Conservation (phyloP, 2,329 filamentous ascomycete species). For the Incumbomyces delicatus region DNA sequence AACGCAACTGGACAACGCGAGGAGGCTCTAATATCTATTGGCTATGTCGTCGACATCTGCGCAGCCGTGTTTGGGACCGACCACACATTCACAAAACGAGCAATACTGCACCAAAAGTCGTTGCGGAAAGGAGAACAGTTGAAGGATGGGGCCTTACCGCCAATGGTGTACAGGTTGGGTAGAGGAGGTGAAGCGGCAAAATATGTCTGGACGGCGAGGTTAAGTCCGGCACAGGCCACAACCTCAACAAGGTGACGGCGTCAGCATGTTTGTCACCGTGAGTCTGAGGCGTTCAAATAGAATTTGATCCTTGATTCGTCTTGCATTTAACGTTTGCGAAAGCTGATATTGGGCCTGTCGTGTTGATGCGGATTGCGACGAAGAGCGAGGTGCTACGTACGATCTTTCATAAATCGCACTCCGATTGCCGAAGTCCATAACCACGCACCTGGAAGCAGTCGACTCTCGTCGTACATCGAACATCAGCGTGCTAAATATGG, state of each 20-base stretch:
- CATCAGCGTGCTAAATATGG: too few relatives aligned
- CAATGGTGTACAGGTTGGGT: conserved; percentile 20
- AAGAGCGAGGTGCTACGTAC: too few relatives aligned
- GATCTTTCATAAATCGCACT: too few relatives aligned
- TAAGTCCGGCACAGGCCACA: conserved; percentile 18
- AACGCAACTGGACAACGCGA: conserved; percentile 15
- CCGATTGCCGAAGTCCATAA: too few relatives aligned
- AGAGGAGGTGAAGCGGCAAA: conserved; percentile 20
- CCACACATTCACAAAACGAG: conserved; percentile 19
- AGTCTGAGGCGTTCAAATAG: too few relatives aligned
- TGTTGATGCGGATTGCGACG: too few relatives aligned
- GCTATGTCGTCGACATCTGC: conserved; percentile 19
- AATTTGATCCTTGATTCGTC: too few relatives aligned
- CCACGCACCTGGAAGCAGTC: too few relatives aligned
- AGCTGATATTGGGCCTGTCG: too few relatives aligned
- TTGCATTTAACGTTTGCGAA: too few relatives aligned
- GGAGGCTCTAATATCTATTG: conserved; percentile 19
- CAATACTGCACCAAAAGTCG: conserved; percentile 20
- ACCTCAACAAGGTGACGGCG: conserved; percentile 10
- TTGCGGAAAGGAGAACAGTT: conserved; percentile 15
- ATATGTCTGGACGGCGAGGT: conserved; percentile 20
- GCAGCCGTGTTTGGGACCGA: conserved; percentile 19
- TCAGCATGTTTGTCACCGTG: neutral
- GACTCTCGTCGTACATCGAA: too few relatives aligned
- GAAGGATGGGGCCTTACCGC: conserved; percentile 15